A percentile compares a stretch with the other conserved stretches of the same genome.
Conservation (phyloP, 2,329 filamentous ascomycete genomes). For the Cryphonectria radicalis region DNA sequence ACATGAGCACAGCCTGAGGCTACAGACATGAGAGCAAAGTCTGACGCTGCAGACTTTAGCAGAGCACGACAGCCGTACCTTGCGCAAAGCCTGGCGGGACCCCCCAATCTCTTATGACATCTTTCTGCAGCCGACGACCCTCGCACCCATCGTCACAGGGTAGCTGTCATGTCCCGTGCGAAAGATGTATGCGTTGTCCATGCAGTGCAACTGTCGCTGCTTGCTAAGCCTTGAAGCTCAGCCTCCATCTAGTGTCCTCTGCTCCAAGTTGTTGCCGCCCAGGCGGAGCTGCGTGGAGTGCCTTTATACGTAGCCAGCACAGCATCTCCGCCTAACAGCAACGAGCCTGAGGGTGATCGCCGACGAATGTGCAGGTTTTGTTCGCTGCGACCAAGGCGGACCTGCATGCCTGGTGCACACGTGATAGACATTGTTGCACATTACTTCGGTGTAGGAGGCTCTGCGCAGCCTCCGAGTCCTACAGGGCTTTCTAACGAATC, state of each 20-base stretch:
- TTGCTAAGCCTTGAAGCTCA: background rate
- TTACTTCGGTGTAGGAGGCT: background rate
- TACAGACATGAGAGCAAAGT: too few species aligned
- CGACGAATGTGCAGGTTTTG: background rate
- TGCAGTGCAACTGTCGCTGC: conserved; percentile 1
- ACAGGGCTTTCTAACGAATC: background rate
- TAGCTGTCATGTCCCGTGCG: background rate
- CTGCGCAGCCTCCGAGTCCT: background rate
- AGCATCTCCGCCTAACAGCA: background rate
- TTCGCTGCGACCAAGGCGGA: background rate
- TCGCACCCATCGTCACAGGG: background rate
- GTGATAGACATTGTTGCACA: background rate
- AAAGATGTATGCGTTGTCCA: background rate
- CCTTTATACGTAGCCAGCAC: background rate
- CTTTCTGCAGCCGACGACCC: background rate
- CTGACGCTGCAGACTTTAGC: background rate
- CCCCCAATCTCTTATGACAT: background rate
- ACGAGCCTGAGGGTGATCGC: background rate
- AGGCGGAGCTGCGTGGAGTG: background rate
- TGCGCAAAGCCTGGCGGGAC: background rate
- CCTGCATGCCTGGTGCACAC: background rate
- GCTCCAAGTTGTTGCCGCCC: background rate
- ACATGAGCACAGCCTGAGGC: background rate
- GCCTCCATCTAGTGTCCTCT: background rate
- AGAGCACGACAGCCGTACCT: background rate